Conservation (phyloP, 805 yeast species). For the Candida palmyrensis region DNA sequence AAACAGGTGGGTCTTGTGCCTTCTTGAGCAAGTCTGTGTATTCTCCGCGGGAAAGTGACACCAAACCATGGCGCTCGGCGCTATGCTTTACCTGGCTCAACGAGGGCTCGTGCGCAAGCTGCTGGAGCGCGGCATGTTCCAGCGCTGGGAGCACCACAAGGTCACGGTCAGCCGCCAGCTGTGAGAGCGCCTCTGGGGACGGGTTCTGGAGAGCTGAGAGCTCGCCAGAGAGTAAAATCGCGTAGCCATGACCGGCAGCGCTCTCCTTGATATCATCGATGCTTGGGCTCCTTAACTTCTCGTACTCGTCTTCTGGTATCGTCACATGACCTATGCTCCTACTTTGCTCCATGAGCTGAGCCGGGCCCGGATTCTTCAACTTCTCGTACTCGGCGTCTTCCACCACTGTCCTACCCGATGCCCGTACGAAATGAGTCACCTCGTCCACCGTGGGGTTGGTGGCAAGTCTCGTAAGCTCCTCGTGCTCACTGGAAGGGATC, state of each 20-base stretch:
- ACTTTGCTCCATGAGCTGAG: conserved; percentile 6
- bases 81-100: conserved; percentile 27
- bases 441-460: conserved; percentile 6
- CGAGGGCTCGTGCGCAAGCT: conserved; percentile 27
- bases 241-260: conserved; percentile 9
- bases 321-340: too few species aligned
- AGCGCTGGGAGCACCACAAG: conserved; percentile 8
- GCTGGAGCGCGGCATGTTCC: conserved; percentile 4
- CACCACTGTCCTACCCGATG: background rate
- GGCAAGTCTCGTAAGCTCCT: background rate
- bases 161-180: conserved; percentile 6
- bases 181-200: conserved; percentile 5
- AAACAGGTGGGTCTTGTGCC: conserved; percentile 25
- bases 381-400: conserved; percentile 15
- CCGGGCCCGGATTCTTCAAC: conserved; percentile 13
- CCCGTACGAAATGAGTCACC: conserved; percentile 4
- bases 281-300: conserved; percentile 15
- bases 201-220: conserved; percentile 8
- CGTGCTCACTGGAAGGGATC: conserved; percentile 10
- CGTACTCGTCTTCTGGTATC: conserved; percentile 12
- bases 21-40: conserved; percentile 24
- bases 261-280: conserved; percentile 6
- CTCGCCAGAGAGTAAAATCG: conserved; percentile 5
- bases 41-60: conserved; percentile 27
- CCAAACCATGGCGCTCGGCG: conserved; percentile 29